Evolutionary conservation across 768 basidiomycete species (phyloP), one percentile per base, ranked within the genome.

Genomic region (Tulasnella sp.): DNA sequence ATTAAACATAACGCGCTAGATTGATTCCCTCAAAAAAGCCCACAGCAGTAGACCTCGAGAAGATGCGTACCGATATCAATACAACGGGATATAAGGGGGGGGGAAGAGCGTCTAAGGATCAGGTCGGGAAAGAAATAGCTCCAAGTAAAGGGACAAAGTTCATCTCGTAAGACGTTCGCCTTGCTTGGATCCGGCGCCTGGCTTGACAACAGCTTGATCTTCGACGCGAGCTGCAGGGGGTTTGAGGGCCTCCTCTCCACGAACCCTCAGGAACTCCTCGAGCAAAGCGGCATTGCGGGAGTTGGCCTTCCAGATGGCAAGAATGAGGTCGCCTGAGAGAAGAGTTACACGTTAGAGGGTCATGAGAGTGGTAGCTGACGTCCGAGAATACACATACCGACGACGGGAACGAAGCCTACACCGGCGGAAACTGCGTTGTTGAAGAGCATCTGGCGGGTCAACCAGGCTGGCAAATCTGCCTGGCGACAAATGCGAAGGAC

Each of bases 221-320:
- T 83, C 71, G n/a, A 82, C 9, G 40, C 81, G 40, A 77, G 75
- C 78, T 55, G 78, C 57, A 42, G 79, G 26, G 71, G 80, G 75
- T 77, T 87, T 90, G 71, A 94, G 82, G 81, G 87, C 90, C 81
- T 93, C 91, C 77, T 92, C 90, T 0, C 93, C 94, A 61, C 96
- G 87, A 40, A 93, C 86, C 46, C 91, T 87, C 75, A 98, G 84
- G 83, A 89, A 95, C 83, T 95, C 94, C 82, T 96, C 94, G 70
- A 98, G 86, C 72, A 98, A 85, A 9, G 88, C 88, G 15, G 94
- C 96, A 81, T 98, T 98, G 79, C 96, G 88, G 20, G 91, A 92
- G 84, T 98, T 98, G 26, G 95, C 90, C 83, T 95, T 96, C 87
- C 86, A 97, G 4, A 89, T 84, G 1, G 93, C 94, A 48, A 96